These are phyloP conservation scores for Paradendryphiella salina DNA, from an alignment of 2,329 filamentous ascomycete species.

Conservation along the genomic window DNA sequence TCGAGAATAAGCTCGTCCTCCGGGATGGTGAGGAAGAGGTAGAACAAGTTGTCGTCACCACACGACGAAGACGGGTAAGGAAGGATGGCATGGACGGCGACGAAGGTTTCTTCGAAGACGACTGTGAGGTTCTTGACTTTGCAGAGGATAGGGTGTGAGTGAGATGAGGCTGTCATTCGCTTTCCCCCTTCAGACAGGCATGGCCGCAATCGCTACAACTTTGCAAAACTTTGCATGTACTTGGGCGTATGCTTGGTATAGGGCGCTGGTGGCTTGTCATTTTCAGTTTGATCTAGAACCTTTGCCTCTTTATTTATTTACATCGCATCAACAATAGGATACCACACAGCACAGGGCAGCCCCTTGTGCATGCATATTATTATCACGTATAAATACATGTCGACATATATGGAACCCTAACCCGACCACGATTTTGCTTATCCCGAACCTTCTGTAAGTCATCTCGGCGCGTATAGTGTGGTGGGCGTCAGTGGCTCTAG, in stretches of 20 bases:
- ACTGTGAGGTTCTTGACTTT: slow-evolving; percentile 89
- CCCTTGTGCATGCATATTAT: background rate
- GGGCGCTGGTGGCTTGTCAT: slow-evolving; percentile 1
- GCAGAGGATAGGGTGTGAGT: slow-evolving; percentile 60
- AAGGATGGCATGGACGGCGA: slow-evolving; percentile 60
- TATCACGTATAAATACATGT: background rate
- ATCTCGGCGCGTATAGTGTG: no score
- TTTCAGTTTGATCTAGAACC: slow-evolving; percentile 1
- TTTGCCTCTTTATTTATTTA: background rate
- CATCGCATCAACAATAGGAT: background rate
- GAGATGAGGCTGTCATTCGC: background rate
- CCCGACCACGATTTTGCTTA: no score
- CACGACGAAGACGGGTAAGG: slow-evolving; percentile 65
- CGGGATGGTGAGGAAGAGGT: slow-evolving; percentile 61
- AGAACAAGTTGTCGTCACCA: slow-evolving; percentile 82
- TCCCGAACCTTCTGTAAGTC: no score
- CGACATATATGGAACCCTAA: no score
- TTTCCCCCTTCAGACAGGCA: background rate
- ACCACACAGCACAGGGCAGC: slow-evolving; percentile 2
- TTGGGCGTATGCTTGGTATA: background rate
- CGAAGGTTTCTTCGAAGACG: slow-evolving; percentile 83
- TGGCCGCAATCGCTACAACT: no score
- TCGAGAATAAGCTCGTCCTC: slow-evolving; percentile 53
- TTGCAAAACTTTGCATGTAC: background rate
- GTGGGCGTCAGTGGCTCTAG: no score